phyloP scores from a whole-genome alignment of 1,139 yeast species.

The Taiozyma sp. region DNA sequence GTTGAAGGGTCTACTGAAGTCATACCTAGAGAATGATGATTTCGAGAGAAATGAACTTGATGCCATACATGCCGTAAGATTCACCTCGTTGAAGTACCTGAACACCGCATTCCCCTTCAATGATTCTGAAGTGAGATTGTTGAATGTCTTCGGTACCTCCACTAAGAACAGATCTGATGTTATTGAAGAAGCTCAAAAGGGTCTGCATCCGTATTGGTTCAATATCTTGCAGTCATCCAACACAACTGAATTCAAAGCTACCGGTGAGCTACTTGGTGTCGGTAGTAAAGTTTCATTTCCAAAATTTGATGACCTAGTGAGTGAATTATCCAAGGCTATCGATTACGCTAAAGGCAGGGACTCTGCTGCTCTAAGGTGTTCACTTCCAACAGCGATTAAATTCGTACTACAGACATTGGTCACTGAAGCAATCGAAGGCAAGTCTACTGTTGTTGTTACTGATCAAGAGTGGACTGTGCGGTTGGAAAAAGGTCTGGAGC shows the following conservation, averaged over 20 bases:
- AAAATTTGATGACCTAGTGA: constrained; percentile 31
- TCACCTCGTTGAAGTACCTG: constrained; percentile 58
- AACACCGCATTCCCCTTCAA: constrained; percentile 62
- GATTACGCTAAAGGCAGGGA: constrained; percentile 17
- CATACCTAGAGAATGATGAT: constrained; percentile 32
- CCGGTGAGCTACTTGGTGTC: constrained; percentile 38
- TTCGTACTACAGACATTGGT: constrained; percentile 53
- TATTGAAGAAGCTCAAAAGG: constrained; percentile 75
- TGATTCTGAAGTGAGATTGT: constrained; percentile 62
- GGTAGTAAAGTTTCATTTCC: constrained; percentile 40
- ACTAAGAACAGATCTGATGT: constrained; percentile 60
- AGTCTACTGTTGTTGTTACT: constrained; percentile 49
- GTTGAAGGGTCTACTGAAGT: constrained; percentile 40
- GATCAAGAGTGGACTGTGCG: constrained; percentile 77
- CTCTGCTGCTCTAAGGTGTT: constrained; percentile 26
- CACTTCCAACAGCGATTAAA: constrained; percentile 37
- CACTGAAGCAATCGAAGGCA: constrained; percentile 52
- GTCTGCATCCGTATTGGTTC: constrained; percentile 70
- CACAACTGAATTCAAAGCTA: constrained; percentile 35
- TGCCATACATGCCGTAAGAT: constrained; percentile 41
- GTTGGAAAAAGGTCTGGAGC: constrained; percentile 64
- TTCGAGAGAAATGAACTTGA: constrained; percentile 23
- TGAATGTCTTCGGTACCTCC: constrained; percentile 64
- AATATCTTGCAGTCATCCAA: constrained; percentile 38
- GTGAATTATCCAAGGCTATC: constrained; percentile 28